phyloP scores from a whole-genome alignment of 2,329 filamentous ascomycete genomes.

The Bipolaris victoriae region DNA sequence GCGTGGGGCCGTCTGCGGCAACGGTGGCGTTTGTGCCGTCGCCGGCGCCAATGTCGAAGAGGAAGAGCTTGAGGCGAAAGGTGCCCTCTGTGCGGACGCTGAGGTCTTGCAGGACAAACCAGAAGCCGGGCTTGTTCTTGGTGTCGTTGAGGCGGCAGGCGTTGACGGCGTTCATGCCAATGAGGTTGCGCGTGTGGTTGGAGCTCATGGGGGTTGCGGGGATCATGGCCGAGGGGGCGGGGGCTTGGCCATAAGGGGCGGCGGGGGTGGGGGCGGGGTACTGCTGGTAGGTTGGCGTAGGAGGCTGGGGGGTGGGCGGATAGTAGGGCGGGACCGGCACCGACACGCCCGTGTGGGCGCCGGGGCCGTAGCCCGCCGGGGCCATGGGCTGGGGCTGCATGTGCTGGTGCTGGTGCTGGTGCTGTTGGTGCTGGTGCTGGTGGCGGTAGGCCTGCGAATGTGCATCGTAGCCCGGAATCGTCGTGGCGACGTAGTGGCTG shows the following conservation, averaged over 20 bases:
- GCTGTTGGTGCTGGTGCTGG: slow-evolving; percentile 27
- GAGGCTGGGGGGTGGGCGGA: neutral
- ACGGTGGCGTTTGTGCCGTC: slow-evolving; percentile 62
- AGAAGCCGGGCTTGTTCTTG: slow-evolving; percentile 82
- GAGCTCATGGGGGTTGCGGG: slow-evolving; percentile 55
- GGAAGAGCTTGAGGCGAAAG: slow-evolving; percentile 79
- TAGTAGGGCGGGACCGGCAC: slow-evolving; percentile 11
- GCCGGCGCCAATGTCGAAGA: slow-evolving; percentile 78
- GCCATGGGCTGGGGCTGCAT: slow-evolving; percentile 21
- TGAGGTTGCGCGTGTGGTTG: slow-evolving; percentile 88
- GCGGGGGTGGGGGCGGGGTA: slow-evolving; percentile 5
- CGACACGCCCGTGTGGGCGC: slow-evolving; percentile 4
- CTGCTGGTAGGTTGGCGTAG: slow-evolving; percentile 3
- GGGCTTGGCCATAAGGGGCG: slow-evolving; percentile 4
- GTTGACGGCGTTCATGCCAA: slow-evolving; percentile 88
- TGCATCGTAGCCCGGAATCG: slow-evolving; percentile 31
- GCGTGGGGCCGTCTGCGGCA: slow-evolving; percentile 56
- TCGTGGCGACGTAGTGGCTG: slow-evolving; percentile 43
- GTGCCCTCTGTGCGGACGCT: slow-evolving; percentile 91
- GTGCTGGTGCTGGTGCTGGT: slow-evolving; percentile 22
- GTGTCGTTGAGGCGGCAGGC: slow-evolving; percentile 83
- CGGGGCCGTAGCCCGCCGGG: slow-evolving; percentile 17
- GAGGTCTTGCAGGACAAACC: slow-evolving; percentile 95
- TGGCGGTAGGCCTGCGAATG: slow-evolving; percentile 33
- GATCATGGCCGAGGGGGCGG: slow-evolving; percentile 17